Conservation (phyloP, 371 early-diverging fungal species). For the Fennellomyces sp. region DNA sequence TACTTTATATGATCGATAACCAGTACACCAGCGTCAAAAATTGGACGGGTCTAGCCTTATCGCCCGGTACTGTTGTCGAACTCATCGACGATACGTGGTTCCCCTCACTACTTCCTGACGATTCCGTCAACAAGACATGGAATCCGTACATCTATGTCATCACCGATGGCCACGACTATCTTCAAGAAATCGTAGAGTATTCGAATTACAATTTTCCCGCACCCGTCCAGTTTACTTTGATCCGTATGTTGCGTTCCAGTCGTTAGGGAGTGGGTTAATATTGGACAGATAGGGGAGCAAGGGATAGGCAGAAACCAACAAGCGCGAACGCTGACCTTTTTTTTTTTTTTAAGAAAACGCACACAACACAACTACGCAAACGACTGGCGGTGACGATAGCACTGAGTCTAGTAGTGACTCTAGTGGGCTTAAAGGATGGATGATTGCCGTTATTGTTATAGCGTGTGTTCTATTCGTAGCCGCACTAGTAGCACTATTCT, state of each 20-base stretch:
- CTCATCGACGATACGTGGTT: conserved; percentile 40
- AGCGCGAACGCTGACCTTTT: not conserved
- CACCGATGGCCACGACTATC: conserved; percentile 24
- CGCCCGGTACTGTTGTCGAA: conserved; percentile 29
- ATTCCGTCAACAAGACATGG: conserved; percentile 28
- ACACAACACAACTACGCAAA: conserved; percentile 23
- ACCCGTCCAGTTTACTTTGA: conserved; percentile 34
- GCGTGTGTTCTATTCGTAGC: conserved; percentile 29
- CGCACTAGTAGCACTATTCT: conserved; percentile 26
- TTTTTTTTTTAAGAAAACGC: conserved; percentile 27
- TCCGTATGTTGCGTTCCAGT: conserved; percentile 23
- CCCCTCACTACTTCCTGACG: conserved; percentile 21
- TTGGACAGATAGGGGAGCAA: conserved; percentile 8
- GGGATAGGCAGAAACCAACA: not conserved
- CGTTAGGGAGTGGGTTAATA: conserved; percentile 9
- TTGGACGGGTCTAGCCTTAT: conserved; percentile 23
- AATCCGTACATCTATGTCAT: conserved; percentile 32
- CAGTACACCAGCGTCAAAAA: conserved; percentile 22
- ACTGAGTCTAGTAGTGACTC: not conserved
- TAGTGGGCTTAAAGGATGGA: conserved; percentile 30
- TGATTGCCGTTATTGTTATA: conserved; percentile 46
- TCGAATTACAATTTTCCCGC: conserved; percentile 22
- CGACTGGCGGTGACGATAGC: not conserved
- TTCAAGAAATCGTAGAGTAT: conserved; percentile 24
- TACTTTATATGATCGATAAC: conserved; percentile 19